phyloP scores from a whole-genome alignment of 257 asterid genomes.

The Scutellaria baicalensis region DNA sequence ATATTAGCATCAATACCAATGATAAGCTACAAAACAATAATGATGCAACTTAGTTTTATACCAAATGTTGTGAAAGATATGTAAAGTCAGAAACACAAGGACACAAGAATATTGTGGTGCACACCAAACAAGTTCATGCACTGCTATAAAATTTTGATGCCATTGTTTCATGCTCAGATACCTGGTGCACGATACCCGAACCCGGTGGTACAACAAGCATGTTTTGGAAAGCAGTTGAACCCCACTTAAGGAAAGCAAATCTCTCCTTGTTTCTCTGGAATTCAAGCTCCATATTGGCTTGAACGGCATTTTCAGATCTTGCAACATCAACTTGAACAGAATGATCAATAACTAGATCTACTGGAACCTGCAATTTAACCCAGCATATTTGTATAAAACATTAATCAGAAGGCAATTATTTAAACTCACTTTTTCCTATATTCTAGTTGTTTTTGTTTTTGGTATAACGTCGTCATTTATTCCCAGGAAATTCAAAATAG shows the following conservation, averaged over 20 bases:
- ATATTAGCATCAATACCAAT: not conserved
- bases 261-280: slow-evolving; percentile 95
- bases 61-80: not conserved
- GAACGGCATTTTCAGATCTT: slow-evolving; percentile 87
- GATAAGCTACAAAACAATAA: not conserved
- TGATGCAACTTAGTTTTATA: not conserved
- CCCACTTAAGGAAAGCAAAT: slow-evolving; percentile 98
- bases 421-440: not conserved
- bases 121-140: not conserved
- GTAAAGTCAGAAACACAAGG: not conserved
- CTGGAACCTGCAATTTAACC: slow-evolving; percentile 75
- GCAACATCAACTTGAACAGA: slow-evolving; percentile 97
- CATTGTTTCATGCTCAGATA: slow-evolving; percentile 18
- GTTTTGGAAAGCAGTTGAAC: slow-evolving; percentile 86
- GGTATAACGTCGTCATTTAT: not conserved
- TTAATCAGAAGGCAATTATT: not conserved
- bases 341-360: slow-evolving; percentile 92
- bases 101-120: not conserved
- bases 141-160: not conserved
- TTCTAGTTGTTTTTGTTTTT: not conserved
- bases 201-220: slow-evolving; percentile 99
- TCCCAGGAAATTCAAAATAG: not conserved
- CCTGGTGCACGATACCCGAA: slow-evolving; percentile 98
- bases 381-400: slow-evolving; percentile 2
- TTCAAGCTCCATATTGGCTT: slow-evolving; percentile 88